Evolutionary conservation across 192 early-diverging fungal species (phyloP), one percentile per base, ranked within the genome.

Genomic region (Coemansia sp.): DNA sequence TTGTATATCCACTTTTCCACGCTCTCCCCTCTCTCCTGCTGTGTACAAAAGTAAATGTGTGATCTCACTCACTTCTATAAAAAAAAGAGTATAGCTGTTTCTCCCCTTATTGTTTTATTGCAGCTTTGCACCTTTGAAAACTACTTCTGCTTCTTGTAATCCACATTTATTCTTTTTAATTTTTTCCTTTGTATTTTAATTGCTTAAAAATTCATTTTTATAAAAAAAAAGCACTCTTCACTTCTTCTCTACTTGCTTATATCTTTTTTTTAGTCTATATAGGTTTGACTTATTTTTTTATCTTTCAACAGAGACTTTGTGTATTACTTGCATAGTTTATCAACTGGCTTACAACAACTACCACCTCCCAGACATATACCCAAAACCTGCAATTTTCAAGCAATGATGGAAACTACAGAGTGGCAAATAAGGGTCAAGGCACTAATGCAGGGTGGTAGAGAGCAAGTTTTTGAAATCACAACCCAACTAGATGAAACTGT

Each of bases 401-500:
- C 13, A 36, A 36, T 18, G 28, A 47, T 22, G 5, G 9, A 13
- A 2, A 49, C 40, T 18, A 19, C 36, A 15, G 53, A 65, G 33
- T 72, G 69, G 69, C 61, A 48, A 17, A 57, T 72, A 26, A 51
- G 49, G 6, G 69, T 72, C 58, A 65, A 65, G 30, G 69, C 69
- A 10, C 54, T 72, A 4, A 51, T 72, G 69, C 62, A 72, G 17
- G 38, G 62, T 20, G 69, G 68, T 3, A 38, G 26, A 14, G 69
- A 72, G 25, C 43, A 44, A 4, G 57, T 50, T 9, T 72, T 57
- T 9, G 43, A 52, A n/a, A 37, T 72, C 28, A 19, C 33, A 14
- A 44, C 50, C 3, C 49, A 46, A 26, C 45, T 62, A 9, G 48
- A 52, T 33, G 69, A 60, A 1, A 72, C 69, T 23, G 42, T 72